Base-by-base conservation (phyloP, 306 rosid species). In the Clitoria ternatea region DNA sequence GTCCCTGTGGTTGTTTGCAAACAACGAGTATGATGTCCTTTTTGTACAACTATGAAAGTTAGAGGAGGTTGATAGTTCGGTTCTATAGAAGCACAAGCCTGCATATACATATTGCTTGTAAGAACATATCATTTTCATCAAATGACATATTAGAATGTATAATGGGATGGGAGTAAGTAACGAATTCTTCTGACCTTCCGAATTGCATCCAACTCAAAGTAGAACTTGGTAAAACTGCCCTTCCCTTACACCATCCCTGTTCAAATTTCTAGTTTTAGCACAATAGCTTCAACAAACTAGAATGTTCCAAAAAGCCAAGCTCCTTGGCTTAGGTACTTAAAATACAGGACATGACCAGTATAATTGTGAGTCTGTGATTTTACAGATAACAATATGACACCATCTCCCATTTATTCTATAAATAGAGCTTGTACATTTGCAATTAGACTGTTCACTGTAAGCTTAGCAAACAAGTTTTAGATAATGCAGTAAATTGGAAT, bases 151-250 rank as follows among this genome's bases (percentile, higher is more conserved):
- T 15, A 32, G 20, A 54, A 65, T 2, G 13, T 3, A 29, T 33
- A 36, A n/a, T n/a, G n/a, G n/a, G n/a, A 55, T 22, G 61, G 55
- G 43, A 14, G 15, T 23, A 23, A 37, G 23, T 12, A 30, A 57
- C 17, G 23, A 4, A 18, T 40, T 30, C n/a, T n/a, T n/a, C 52
- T 61, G 54, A 93, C 98, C 96, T 88, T 86, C 8, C 98, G 90
- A 53, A 93, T 93, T 5, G 98, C 97, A 76, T 93, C 98, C 69
- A 93, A 86, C 73, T 93, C 98, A 87, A 22, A 93, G 82, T 81
- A 93, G 82, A 81, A 93, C 97, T 73, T 93, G 98, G 73, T 93
- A 90, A 77, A 93, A 93, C 76, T 93, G 98, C 1, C 98, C 98
- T 66, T 93, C 98, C 22, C 98, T 93, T 14, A 93, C 98, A 17